A percentile compares a stretch with the other conserved stretches of the same genome.
These are phyloP conservation scores for Neurospora hispaniola DNA, from an alignment of 495 filamentous ascomycete species.

Conservation along the genomic window DNA sequence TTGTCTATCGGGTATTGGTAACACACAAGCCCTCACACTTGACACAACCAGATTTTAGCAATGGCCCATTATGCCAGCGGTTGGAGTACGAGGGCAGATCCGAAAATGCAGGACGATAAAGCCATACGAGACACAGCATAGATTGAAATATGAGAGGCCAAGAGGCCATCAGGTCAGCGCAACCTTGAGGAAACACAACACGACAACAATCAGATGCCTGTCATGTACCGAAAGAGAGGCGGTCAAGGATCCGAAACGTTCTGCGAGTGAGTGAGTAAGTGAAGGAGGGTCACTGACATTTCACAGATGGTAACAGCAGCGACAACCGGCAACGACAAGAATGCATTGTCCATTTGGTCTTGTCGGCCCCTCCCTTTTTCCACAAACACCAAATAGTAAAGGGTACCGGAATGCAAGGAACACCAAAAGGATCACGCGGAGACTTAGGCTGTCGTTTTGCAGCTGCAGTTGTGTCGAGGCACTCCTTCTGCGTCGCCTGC, in stretches of 20 bases:
- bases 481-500: not conserved
- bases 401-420: not conserved
- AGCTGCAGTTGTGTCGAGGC: not conserved
- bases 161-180: not conserved
- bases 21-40: not conserved
- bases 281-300: not conserved
- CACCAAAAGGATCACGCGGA: not conserved
- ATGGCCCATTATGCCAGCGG: not conserved
- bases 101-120: constrained; percentile 4
- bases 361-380: not conserved
- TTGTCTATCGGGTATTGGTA: not conserved
- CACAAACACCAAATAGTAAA: not conserved
- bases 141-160: not conserved
- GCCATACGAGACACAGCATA: not conserved
- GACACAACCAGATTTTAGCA: not conserved
- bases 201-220: not conserved
- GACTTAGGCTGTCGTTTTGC: not conserved
- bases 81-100: not conserved
- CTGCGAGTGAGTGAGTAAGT: not conserved
- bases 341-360: not conserved
- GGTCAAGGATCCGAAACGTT: not conserved
- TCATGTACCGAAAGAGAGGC: not conserved
- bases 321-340: not conserved
- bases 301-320: not conserved
- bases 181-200: not conserved